Base-by-base conservation (phyloP, 371 early-diverging fungal genomes). In the Lichtheimia hyalospora region DNA sequence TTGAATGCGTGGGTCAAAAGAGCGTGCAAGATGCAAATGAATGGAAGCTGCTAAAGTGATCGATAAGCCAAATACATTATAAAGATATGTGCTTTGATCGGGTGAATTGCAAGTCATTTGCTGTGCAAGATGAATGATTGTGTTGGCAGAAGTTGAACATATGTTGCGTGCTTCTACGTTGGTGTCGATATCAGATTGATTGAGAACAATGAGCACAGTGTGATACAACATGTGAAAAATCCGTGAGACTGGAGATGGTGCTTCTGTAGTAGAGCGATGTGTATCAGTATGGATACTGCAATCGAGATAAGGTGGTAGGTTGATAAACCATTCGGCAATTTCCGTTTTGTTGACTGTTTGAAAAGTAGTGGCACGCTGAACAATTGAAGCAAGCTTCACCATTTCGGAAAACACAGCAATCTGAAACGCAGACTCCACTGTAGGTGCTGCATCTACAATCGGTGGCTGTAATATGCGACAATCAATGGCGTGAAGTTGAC, bases 141-240 rank as follows among this genome's bases (percentile, higher is more conserved):
- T 46, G n/a, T 46, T 46, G 18, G 46, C 46, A 5, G 46, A 46
- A 46, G 46, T 46, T 7, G n/a, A 21, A 12, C 56, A 55, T 53
- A n/a, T 46, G 46, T n/a, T 20, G 20, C 20, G 20, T n/a, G 46
- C 20, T 8, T 46, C 18, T 14, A 55, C 44, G 12, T 41, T 14
- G 18, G 44, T 27, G 34, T 53, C 52, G 20, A 24, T 49, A 20
- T 15, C 8, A 27, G 27, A 39, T n/a, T 41, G 58, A 49, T 63
- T 25, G n/a, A 60, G 40, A 41, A 60, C 39, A 42, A 80, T 73
- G 27, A 72, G 81, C 20, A 70, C 73, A 2, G 81, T 71, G 53
- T 80, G 69, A 52, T 80, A 80, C 15, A 77, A 54, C 52, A 80
- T 69, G 23, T 70, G 75, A 44, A 67, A 80, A 16, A 80, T 46